A percentile compares a stretch with the other conserved stretches of the same genome.
These are phyloP conservation scores for Penium margaritaceum DNA, from an alignment of 139 green algal species.

Conservation along the genomic window DNA sequence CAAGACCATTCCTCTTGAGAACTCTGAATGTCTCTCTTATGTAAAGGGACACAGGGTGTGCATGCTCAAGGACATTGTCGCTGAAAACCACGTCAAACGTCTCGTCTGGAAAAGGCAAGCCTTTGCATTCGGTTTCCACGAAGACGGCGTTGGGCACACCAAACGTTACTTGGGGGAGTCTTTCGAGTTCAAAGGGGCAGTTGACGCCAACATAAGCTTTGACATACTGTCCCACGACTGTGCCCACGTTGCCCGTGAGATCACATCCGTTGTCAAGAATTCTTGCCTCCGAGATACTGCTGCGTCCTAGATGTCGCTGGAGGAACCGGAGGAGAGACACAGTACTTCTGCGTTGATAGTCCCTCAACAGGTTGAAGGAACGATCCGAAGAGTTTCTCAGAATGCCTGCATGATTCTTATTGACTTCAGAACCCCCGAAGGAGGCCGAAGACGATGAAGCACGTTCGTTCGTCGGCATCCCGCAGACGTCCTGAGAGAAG, in stretches of 20 bases:
- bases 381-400: too few relatives aligned
- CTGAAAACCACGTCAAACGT: conserved; percentile 24
- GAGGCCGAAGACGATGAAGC: too few relatives aligned
- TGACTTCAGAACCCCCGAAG: too few relatives aligned
- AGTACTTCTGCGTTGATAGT: too few relatives aligned
- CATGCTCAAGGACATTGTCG: conserved; percentile 32
- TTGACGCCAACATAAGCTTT: conserved; percentile 15
- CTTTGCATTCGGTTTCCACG: conserved; percentile 6
- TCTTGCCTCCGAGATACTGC: too few relatives aligned
- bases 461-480: too few relatives aligned
- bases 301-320: too few relatives aligned
- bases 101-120: conserved; percentile 1
- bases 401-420: too few relatives aligned
- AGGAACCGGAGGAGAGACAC: too few relatives aligned
- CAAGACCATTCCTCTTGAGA: conserved; percentile 7
- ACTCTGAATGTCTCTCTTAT: conserved; percentile 12
- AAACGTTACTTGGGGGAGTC: neutral
- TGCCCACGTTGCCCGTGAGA: conserved; percentile 11
- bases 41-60: neutral
- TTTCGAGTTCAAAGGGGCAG: conserved; percentile 10
- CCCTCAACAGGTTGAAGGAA: too few relatives aligned
- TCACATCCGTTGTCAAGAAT: conserved; percentile 28
- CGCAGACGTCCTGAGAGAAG: too few relatives aligned
- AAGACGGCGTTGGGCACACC: conserved; percentile 4
- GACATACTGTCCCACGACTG: neutral